Conservation (phyloP, 2,329 filamentous ascomycete species). For the Trichophyton verrucosum region DNA sequence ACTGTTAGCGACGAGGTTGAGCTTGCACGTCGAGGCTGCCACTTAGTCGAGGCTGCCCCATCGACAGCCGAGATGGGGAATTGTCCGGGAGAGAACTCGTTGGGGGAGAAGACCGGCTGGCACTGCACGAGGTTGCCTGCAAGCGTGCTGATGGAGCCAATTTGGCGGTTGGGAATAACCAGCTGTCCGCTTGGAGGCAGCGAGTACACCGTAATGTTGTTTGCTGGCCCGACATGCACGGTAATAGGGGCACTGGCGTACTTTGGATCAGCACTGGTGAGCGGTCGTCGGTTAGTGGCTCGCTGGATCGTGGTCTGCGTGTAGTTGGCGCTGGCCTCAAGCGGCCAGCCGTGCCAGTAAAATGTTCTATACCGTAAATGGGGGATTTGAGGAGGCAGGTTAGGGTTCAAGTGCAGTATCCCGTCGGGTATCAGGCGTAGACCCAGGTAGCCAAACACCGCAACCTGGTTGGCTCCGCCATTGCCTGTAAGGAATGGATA, state of each 20-base stretch:
- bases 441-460: slow-evolving; percentile 55
- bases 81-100: slow-evolving; percentile 48
- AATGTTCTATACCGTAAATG: slow-evolving; percentile 50
- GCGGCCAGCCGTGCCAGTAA: slow-evolving; percentile 54
- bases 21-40: slow-evolving; percentile 47
- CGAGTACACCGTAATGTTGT: slow-evolving; percentile 32
- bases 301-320: slow-evolving; percentile 53
- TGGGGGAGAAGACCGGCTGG: slow-evolving; percentile 38
- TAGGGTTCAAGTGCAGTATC: slow-evolving; percentile 50
- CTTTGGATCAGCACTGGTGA: slow-evolving; percentile 42
- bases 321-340: slow-evolving; percentile 48
- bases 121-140: slow-evolving; percentile 55
- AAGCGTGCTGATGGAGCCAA: slow-evolving; percentile 42
- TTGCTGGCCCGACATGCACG: slow-evolving; percentile 42
- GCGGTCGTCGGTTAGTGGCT: slow-evolving; percentile 30
- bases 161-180: slow-evolving; percentile 46
- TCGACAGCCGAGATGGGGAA: slow-evolving; percentile 57
- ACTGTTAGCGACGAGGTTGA: slow-evolving; percentile 45
- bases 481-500: slow-evolving; percentile 61
- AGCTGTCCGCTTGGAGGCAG: slow-evolving; percentile 41
- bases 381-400: slow-evolving; percentile 52
- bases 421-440: slow-evolving; percentile 48
- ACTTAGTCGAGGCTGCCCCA: slow-evolving; percentile 53
- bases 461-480: slow-evolving; percentile 56
- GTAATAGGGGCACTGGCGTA: slow-evolving; percentile 46